Evolutionary conservation across 495 filamentous ascomycete genomes (phyloP).

Genomic region (Penicillium flavigenum): DNA sequence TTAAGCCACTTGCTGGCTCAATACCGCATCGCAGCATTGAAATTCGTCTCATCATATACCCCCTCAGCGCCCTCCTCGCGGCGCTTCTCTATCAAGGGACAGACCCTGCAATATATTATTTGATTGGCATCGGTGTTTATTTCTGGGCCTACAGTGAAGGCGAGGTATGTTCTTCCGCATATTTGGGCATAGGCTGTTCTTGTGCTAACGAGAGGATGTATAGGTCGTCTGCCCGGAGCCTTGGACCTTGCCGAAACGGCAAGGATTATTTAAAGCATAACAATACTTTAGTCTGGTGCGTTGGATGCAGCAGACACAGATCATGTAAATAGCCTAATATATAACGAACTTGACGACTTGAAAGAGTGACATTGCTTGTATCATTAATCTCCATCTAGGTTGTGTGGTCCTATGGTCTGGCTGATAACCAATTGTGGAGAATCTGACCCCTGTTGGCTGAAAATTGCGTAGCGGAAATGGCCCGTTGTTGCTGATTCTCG

Average conservation of each 20-base stretch:
- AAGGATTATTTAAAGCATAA: conserved; percentile 34
- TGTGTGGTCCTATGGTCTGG: neutral
- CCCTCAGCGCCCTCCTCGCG: conserved; percentile 71
- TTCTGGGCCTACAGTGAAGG: conserved; percentile 98
- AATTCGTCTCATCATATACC: conserved; percentile 77
- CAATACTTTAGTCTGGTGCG: conserved; percentile 12
- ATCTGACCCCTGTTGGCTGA: too few relatives aligned
- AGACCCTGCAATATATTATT: conserved; percentile 88
- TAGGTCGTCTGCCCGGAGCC: conserved; percentile 57
- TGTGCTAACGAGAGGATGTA: conserved; percentile 17
- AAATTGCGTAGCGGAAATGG: too few relatives aligned
- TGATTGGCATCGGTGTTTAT: conserved; percentile 82
- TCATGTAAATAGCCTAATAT: conserved; percentile 22
- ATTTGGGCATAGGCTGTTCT: neutral
- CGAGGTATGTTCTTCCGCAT: conserved; percentile 64
- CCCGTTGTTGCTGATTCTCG: too few relatives aligned
- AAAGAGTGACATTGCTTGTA: neutral
- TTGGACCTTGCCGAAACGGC: conserved; percentile 53
- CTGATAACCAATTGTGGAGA: too few relatives aligned
- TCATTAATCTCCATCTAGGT: neutral
- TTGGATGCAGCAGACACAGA: conserved; percentile 17
- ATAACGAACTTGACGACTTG: conserved; percentile 13
- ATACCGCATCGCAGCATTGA: conserved; percentile 83
- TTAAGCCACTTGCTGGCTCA: conserved; percentile 62
- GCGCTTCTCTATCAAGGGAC: conserved; percentile 87